Percentiles rank a stretch among this genome's conserved stretches.
Evolutionary conservation across 352 stramenopile genomes (phyloP).

Genomic region (Blastocystis sp.): DNA sequence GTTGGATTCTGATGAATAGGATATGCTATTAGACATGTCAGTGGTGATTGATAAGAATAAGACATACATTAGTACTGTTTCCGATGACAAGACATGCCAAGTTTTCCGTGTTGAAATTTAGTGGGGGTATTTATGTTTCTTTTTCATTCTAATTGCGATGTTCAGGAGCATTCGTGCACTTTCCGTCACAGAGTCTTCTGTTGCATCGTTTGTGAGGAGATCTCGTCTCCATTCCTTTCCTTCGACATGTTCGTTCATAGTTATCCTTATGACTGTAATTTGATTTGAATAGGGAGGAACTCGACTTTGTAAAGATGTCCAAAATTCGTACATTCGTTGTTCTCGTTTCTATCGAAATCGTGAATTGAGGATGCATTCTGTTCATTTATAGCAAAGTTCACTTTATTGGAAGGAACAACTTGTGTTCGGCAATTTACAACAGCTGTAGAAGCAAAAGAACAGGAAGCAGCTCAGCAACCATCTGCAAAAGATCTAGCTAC

Average conservation of each 20-base stretch:
- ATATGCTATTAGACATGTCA: slow-evolving; percentile 50
- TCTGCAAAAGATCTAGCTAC: neutral
- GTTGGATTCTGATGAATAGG: neutral
- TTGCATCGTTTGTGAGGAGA: no score
- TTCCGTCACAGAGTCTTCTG: neutral
- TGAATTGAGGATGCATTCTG: no score
- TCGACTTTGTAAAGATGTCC: no score
- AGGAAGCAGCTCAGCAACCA: neutral
- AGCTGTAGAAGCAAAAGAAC: neutral
- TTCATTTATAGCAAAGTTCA: no score
- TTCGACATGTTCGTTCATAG: no score
- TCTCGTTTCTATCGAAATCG: no score
- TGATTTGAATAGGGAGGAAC: no score
- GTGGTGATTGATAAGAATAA: slow-evolving; percentile 25
- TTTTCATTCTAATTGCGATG: neutral
- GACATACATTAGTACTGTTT: slow-evolving; percentile 33
- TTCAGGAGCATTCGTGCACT: neutral
- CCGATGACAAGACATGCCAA: slow-evolving; percentile 50
- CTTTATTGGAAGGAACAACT: no score
- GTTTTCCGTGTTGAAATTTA: slow-evolving; percentile 46
- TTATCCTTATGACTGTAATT: no score
- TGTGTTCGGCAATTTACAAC: neutral
- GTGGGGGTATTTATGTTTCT: neutral
- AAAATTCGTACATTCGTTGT: no score
- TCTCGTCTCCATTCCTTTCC: no score